A percentile compares a stretch with the other conserved stretches of the same genome.
These are phyloP conservation scores for Phytophthora cajani DNA, from an alignment of 352 stramenopile genomes.

Conservation along the genomic window DNA sequence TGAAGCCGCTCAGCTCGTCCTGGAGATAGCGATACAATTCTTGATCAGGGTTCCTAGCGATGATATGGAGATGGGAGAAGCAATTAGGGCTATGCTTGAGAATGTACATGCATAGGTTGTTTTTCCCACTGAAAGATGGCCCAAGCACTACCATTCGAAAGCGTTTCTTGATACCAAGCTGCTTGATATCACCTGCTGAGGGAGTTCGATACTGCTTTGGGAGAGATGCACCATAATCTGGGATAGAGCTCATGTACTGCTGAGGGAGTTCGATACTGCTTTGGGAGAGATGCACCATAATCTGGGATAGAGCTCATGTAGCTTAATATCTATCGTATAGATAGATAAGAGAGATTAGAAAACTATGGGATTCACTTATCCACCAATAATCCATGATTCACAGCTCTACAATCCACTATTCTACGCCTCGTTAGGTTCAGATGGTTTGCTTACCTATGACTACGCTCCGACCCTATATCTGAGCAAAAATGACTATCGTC, in stretches of 20 bases:
- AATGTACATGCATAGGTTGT: conserved; percentile 7
- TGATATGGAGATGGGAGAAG: conserved; percentile 4
- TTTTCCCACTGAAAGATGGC: neutral
- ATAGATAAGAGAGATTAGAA: conserved; percentile 3
- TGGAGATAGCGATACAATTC: conserved; percentile 1
- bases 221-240: conserved; percentile 1
- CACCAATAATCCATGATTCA: conserved; percentile 14
- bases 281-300: neutral
- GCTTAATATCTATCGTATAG: conserved; percentile 12
- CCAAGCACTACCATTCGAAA: conserved; percentile 1
- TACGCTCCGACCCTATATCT: conserved; percentile 8
- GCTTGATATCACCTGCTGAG: conserved; percentile 1
- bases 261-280: too few species aligned
- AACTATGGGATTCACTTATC: conserved; percentile 12
- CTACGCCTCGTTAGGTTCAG: conserved; percentile 13
- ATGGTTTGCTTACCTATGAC: conserved; percentile 8
- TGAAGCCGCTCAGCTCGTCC: conserved; percentile 2
- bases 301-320: conserved; percentile 13
- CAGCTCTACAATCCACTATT: conserved; percentile 17
- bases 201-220: neutral
- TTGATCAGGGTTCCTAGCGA: conserved; percentile 2
- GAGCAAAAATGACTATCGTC: neutral
- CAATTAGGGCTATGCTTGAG: conserved; percentile 1
- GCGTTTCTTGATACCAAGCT: conserved; percentile 2
- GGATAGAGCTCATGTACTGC: conserved; percentile 12